phyloP scores from a whole-genome alignment of 257 asterid genomes.

The Sherardia arvensis region DNA sequence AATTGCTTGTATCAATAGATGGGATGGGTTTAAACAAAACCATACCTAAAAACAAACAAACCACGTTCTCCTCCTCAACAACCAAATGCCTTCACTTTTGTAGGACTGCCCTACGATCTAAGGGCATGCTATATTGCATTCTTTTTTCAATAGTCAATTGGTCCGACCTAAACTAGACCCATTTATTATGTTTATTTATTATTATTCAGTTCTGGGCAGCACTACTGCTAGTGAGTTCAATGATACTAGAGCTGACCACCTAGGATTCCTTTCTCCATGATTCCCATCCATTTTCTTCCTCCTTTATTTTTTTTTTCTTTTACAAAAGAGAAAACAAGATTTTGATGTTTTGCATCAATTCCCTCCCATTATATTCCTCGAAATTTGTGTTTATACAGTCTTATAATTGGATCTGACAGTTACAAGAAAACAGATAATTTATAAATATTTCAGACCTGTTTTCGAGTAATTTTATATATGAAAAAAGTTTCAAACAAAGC shows the following conservation, averaged over 20 bases:
- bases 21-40: constrained; percentile 5
- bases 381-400: background rate
- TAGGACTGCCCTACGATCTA: background rate
- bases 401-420: background rate
- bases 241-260: constrained; percentile 6
- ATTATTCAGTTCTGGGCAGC: background rate
- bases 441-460: no score
- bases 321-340: background rate
- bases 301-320: background rate
- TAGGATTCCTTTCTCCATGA: constrained; percentile 8
- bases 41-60: constrained; percentile 1
- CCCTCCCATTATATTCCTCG: background rate
- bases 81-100: background rate
- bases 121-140: constrained; percentile 17
- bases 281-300: background rate
- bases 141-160: constrained; percentile 35
- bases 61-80: constrained; percentile 19
- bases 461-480: no score
- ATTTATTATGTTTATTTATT: background rate
- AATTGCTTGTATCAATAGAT: background rate
- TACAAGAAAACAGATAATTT: no score
- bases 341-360: background rate
- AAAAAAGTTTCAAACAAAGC: no score
- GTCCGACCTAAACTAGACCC: constrained; percentile 21
- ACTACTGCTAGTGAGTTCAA: constrained; percentile 1